A percentile compares a stretch with the other conserved stretches of the same genome.
phyloP scores from a whole-genome alignment of 1,284 basidiomycete species.

The Austroboletus niveus region DNA sequence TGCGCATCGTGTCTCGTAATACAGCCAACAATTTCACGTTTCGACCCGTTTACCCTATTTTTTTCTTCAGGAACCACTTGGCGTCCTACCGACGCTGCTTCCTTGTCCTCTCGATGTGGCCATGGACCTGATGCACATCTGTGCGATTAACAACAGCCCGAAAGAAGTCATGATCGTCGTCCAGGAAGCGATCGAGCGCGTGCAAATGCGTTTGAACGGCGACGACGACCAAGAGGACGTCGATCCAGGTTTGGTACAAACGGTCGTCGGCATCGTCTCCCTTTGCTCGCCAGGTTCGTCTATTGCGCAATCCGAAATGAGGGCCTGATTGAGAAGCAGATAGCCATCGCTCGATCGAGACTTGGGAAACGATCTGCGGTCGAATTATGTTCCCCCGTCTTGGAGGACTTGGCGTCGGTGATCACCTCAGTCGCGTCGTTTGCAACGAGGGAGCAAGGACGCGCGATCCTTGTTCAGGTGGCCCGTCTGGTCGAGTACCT shows the following conservation, averaged over 20 bases:
- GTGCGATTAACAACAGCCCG: conserved; percentile 28
- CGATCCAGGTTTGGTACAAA: conserved; percentile 21
- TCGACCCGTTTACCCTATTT: too few relatives aligned
- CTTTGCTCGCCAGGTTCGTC: conserved; percentile 40
- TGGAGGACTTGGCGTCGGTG: conserved; percentile 39
- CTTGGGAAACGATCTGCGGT: conserved; percentile 44
- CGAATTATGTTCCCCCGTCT: conserved; percentile 43
- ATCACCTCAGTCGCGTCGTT: conserved; percentile 30
- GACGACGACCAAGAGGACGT: conserved; percentile 33
- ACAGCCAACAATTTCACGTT: neutral
- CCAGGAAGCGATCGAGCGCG: conserved; percentile 56
- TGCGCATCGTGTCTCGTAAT: conserved; percentile 19
- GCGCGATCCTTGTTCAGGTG: conserved; percentile 36
- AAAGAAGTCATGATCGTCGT: conserved; percentile 62
- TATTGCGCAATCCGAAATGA: too few relatives aligned
- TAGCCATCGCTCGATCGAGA: conserved; percentile 52
- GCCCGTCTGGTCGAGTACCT: conserved; percentile 33
- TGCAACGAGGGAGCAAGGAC: conserved; percentile 35
- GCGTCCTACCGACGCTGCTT: conserved; percentile 25
- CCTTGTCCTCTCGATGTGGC: conserved; percentile 22
- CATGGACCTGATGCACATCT: conserved; percentile 18
- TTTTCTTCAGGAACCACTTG: conserved; percentile 26
- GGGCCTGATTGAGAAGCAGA: neutral
- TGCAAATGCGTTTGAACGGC: conserved; percentile 33
- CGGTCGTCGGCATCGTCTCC: conserved; percentile 37